These are phyloP conservation scores for Clarireedia monteithiana DNA, from an alignment of 2,329 filamentous ascomycete species.

Conservation along the genomic window DNA sequence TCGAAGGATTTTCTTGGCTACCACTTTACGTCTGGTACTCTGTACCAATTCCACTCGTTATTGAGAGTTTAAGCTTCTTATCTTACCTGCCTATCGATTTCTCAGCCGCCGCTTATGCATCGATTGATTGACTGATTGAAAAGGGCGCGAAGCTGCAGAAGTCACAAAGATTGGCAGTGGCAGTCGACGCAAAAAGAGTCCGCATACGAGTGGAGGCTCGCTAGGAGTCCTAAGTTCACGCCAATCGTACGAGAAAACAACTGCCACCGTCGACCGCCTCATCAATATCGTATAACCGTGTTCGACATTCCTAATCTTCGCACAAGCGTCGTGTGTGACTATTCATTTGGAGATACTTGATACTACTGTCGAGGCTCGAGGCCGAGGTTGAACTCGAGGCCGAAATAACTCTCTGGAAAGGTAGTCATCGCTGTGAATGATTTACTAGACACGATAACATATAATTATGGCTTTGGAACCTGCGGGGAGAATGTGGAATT, in stretches of 20 bases:
- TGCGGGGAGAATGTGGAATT: slow-evolving; percentile 32
- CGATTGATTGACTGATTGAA: not conserved
- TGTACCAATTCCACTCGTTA: slow-evolving; percentile 49
- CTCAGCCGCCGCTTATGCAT: not conserved
- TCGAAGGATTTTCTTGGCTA: no score
- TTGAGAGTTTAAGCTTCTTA: slow-evolving; percentile 13
- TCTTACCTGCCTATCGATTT: not conserved
- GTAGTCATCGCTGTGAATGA: not conserved
- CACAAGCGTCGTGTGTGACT: no score
- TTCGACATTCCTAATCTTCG: no score
- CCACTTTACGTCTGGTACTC: slow-evolving; percentile 34
- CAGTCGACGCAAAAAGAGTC: no score
- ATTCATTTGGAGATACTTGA: no score
- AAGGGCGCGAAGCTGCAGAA: no score
- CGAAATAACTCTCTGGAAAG: not conserved
- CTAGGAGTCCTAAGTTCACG: no score
- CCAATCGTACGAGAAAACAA: no score
- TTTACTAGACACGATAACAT: slow-evolving; percentile 12
- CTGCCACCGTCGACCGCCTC: no score
- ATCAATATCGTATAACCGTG: no score
- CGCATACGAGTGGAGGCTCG: no score
- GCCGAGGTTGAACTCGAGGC: not conserved
- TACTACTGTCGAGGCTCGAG: not conserved
- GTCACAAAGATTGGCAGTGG: no score
- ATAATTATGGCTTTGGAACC: slow-evolving; percentile 18